These are phyloP conservation scores for Volutella citrinella DNA, from an alignment of 2,329 filamentous ascomycete genomes.

Conservation along the genomic window DNA sequence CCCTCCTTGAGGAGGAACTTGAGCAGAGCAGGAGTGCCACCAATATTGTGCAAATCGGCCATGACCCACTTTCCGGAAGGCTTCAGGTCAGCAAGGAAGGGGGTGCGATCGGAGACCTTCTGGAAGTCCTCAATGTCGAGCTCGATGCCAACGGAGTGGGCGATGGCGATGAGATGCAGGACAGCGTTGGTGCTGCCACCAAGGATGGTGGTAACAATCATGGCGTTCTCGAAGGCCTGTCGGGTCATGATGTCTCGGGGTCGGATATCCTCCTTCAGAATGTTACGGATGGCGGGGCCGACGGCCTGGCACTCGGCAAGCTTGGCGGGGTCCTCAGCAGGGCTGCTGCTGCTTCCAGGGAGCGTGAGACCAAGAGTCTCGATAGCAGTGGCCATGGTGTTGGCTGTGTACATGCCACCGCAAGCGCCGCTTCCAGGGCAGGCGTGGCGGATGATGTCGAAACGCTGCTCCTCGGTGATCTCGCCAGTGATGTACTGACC, in stretches of 20 bases:
- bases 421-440: slow-evolving; percentile 68
- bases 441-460: slow-evolving; percentile 90
- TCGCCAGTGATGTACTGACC: slow-evolving; percentile 91
- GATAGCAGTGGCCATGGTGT: slow-evolving; percentile 89
- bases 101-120: slow-evolving; percentile 72
- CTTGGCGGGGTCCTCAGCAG: slow-evolving; percentile 72
- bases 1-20: slow-evolving; percentile 84
- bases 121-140: slow-evolving; percentile 87
- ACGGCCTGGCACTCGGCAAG: slow-evolving; percentile 68
- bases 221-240: slow-evolving; percentile 79
- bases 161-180: slow-evolving; percentile 80
- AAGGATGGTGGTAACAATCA: slow-evolving; percentile 78
- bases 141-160: slow-evolving; percentile 76
- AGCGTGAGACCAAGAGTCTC: slow-evolving; percentile 87
- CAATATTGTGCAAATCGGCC: slow-evolving; percentile 79
- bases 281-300: slow-evolving; percentile 70
- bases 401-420: slow-evolving; percentile 89
- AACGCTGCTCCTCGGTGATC: slow-evolving; percentile 86
- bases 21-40: slow-evolving; percentile 81
- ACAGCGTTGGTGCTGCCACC: slow-evolving; percentile 86
- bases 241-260: slow-evolving; percentile 77
- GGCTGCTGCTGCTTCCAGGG: slow-evolving; percentile 78
- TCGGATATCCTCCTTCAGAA: slow-evolving; percentile 73
- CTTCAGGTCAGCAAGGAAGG: slow-evolving; percentile 79
- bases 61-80: slow-evolving; percentile 86